Conservation (phyloP, 441 rosid genomes). For the Gossypium schwendimanii region DNA sequence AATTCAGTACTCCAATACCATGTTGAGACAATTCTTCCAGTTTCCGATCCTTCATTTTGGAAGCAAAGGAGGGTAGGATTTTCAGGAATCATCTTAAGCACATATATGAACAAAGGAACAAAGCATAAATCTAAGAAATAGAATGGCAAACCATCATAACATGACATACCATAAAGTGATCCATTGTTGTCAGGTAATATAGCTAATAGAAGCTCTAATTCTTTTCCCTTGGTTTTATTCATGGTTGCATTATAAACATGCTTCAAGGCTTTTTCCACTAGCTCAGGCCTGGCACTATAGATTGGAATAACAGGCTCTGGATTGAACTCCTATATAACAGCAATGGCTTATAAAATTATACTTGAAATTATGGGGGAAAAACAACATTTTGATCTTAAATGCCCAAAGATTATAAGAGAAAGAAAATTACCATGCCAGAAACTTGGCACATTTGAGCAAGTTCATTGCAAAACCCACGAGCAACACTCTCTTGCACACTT, state of each 20-base stretch:
- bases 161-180: conserved; percentile 69
- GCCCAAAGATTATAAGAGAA: background rate
- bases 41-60: background rate
- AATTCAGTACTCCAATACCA: background rate
- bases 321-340: conserved; percentile 61
- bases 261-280: conserved; percentile 92
- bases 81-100: background rate
- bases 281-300: conserved; percentile 82
- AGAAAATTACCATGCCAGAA: conserved; percentile 76
- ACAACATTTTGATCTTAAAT: background rate
- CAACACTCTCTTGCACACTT: conserved; percentile 84
- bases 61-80: background rate
- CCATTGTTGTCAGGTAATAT: conserved; percentile 97
- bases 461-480: conserved; percentile 82
- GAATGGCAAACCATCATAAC: background rate
- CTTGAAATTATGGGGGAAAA: background rate
- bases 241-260: conserved; percentile 71
- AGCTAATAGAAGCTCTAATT: conserved; percentile 76
- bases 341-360: background rate
- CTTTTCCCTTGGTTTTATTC: conserved; percentile 90
- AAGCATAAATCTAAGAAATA: background rate
- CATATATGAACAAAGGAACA: background rate
- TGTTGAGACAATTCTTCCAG: background rate
- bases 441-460: conserved; percentile 96
- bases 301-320: conserved; percentile 86